Evolutionary conservation across 192 early-diverging fungal species (phyloP).

Genomic region (Gryganskiella cystojenkinii): DNA sequence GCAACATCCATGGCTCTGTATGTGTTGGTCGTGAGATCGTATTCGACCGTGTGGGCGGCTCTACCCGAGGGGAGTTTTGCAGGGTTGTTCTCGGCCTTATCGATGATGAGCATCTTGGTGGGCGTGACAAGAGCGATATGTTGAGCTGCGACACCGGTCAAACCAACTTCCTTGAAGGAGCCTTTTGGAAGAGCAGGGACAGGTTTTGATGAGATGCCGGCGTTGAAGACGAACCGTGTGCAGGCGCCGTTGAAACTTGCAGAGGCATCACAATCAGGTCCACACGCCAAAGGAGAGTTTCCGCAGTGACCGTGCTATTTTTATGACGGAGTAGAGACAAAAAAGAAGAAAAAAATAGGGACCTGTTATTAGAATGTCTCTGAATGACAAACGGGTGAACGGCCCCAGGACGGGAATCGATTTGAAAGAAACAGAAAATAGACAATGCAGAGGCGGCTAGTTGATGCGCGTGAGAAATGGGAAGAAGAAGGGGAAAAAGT

Average conservation of each 20-base stretch:
- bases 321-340: too few species aligned
- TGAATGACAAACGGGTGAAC: too few species aligned
- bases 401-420: neutral
- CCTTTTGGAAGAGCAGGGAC: constrained; percentile 28
- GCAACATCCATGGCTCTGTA: constrained; percentile 57
- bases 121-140: constrained; percentile 60
- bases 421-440: neutral
- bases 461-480: neutral
- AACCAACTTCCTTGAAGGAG: constrained; percentile 46
- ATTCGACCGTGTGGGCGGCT: constrained; percentile 58
- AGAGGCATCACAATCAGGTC: constrained; percentile 25
- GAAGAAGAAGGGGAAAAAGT: neutral
- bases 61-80: constrained; percentile 56
- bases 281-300: constrained; percentile 33
- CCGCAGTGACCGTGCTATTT: constrained; percentile 48
- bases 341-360: neutral
- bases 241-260: constrained; percentile 37
- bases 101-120: constrained; percentile 60
- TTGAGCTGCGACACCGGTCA: constrained; percentile 62
- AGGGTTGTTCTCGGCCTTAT: constrained; percentile 64
- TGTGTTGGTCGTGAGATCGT: constrained; percentile 57
- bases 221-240: constrained; percentile 6
- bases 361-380: neutral
- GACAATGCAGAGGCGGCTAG: neutral
- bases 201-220: neutral